phyloP scores from a whole-genome alignment of 2,329 filamentous ascomycete species.

The Pseudocercospora crystallina region DNA sequence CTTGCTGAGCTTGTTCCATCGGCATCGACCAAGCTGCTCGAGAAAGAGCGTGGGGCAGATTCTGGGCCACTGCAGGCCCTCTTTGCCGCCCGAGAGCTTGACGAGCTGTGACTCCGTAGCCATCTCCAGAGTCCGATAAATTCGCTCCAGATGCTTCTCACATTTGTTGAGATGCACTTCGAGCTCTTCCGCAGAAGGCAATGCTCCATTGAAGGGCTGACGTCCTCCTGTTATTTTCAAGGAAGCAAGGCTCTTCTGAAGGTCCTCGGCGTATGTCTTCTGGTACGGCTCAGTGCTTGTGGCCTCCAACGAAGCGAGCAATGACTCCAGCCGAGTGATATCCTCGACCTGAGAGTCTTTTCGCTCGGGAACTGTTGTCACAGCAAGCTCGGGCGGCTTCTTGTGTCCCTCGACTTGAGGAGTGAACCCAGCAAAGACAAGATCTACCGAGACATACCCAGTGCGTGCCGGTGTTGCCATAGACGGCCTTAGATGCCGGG shows the following conservation, averaged over 20 bases:
- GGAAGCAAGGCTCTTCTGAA: slow-evolving; percentile 8
- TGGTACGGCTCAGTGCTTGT: neutral
- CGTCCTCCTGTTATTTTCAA: neutral
- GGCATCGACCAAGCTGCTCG: slow-evolving; percentile 6
- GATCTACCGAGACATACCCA: slow-evolving; percentile 3
- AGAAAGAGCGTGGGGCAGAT: slow-evolving; percentile 4
- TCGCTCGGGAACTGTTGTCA: neutral
- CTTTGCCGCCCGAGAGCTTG: neutral
- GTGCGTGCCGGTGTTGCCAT: neutral
- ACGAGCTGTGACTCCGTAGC: neutral
- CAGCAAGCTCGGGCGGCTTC: neutral
- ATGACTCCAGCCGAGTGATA: neutral
- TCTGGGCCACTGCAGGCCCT: slow-evolving; percentile 1
- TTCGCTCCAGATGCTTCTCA: neutral
- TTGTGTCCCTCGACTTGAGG: neutral
- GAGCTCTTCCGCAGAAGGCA: neutral
- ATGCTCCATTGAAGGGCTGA: neutral
- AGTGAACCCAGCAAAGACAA: slow-evolving; percentile 2
- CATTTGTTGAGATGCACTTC: neutral
- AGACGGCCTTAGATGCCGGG: neutral
- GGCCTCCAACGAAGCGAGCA: neutral
- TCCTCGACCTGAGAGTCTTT: neutral
- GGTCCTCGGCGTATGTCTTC: slow-evolving; percentile 9
- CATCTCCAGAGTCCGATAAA: neutral
- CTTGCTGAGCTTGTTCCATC: slow-evolving; percentile 3